Evolutionary conservation across 73 alveolate species (phyloP), one percentile per base, ranked within the genome.

Genomic region (Vitrella brassicaformis): DNA sequence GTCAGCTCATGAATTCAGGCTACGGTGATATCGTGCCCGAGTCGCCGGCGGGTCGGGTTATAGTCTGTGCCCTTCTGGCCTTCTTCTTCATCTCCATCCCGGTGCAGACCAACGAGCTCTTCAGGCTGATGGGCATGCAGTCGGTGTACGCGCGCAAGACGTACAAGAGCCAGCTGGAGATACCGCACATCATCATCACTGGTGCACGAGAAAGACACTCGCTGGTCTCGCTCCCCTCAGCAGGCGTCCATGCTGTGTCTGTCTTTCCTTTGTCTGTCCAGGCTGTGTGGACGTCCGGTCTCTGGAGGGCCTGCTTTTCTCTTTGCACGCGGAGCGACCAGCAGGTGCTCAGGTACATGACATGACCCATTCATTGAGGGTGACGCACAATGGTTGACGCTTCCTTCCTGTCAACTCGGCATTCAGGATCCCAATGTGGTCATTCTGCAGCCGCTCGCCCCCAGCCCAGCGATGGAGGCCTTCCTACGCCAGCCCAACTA

Each of bases 211-310:
- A 81, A 27, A 87, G 87, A 31, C 88, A 94, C 27, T 89, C 97
- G 22, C 74, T 94, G 70, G 90, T 81, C 56, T 89, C 86, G 73
- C 93, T 94, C 74, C 91, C 97, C 76, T 84, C 86, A 70, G 99
- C 92, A 86, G 85, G 92, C 67, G 92, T 94, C 87, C 99, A 94
- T 84, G 86, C 71, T 65, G 99, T n/a, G n/a, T n/a, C n/a, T n/a
- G n/a, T n/a, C n/a, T n/a, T n/a, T n/a, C n/a, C n/a, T n/a, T n/a
- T n/a, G n/a, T n/a, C n/a, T n/a, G n/a, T n/a, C n/a, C n/a, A n/a
- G n/a, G n/a, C n/a, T n/a, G n/a, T n/a, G n/a, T n/a, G n/a, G n/a
- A n/a, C n/a, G n/a, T n/a, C n/a, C n/a, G n/a, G n/a, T n/a, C n/a
- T n/a, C n/a, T n/a, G n/a, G n/a, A n/a, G n/a, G n/a, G n/a, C n/a